phyloP scores from a whole-genome alignment of 2,329 filamentous ascomycete species.

The Botryotinia calthae region DNA sequence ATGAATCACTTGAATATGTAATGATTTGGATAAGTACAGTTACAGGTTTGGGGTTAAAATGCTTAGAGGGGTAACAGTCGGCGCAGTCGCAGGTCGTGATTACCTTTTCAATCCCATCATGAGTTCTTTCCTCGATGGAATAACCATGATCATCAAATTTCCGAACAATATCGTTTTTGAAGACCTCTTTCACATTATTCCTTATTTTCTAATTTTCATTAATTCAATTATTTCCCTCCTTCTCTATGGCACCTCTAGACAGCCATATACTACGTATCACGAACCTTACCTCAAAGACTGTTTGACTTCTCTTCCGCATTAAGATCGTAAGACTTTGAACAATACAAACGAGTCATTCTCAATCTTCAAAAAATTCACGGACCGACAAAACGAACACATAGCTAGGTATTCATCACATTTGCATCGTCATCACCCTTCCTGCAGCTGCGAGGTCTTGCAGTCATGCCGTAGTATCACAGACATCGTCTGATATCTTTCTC shows the following conservation, averaged over 20 bases:
- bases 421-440: slow-evolving; percentile 15
- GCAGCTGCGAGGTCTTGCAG: not conserved
- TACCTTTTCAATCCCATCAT: slow-evolving; percentile 2
- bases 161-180: not conserved
- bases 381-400: not conserved
- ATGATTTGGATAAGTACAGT: not conserved
- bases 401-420: slow-evolving; percentile 5
- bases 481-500: not conserved
- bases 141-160: slow-evolving; percentile 3
- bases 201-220: not conserved
- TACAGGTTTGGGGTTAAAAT: not conserved
- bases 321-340: slow-evolving; percentile 4
- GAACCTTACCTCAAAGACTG: slow-evolving; percentile 10
- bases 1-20: not conserved
- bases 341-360: slow-evolving; percentile 2
- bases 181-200: too few species aligned
- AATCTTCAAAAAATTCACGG: not conserved
- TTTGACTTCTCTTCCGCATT: not conserved
- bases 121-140: slow-evolving; percentile 8
- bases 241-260: slow-evolving; percentile 11
- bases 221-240: not conserved
- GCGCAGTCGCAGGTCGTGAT: slow-evolving; percentile 11
- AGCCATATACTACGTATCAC: slow-evolving; percentile 13
- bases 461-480: slow-evolving; percentile 6
- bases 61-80: not conserved